Conservation (phyloP, 2,329 filamentous ascomycete genomes). For the Epichloe sp. region DNA sequence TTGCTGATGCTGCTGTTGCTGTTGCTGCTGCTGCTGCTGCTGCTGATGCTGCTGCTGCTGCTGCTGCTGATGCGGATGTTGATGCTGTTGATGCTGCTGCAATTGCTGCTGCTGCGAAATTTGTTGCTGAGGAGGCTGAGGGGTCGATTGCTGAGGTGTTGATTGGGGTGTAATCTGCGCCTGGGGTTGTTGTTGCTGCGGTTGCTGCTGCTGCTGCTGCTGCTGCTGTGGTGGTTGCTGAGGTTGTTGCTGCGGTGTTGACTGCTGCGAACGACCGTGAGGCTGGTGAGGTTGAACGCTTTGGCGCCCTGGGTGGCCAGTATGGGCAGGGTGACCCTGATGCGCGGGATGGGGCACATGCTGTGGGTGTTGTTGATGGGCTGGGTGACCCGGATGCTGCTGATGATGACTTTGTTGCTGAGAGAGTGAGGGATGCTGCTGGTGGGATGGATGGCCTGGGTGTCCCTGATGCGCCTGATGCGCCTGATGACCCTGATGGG, state of each 20-base stretch:
- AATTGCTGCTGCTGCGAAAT: slow-evolving; percentile 5
- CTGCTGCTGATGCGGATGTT: not conserved
- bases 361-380: slow-evolving; percentile 13
- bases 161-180: slow-evolving; percentile 4
- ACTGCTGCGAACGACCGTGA: slow-evolving; percentile 15
- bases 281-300: slow-evolving; percentile 12
- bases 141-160: slow-evolving; percentile 10
- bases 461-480: slow-evolving; percentile 16
- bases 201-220: slow-evolving; percentile 13
- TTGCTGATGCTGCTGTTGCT: slow-evolving; percentile 14
- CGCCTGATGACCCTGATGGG: slow-evolving; percentile 10
- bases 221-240: slow-evolving; percentile 14
- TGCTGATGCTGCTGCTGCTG: slow-evolving; percentile 16
- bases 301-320: slow-evolving; percentile 14
- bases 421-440: slow-evolving; percentile 9
- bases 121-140: slow-evolving; percentile 14
- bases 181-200: slow-evolving; percentile 17
- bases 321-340: slow-evolving; percentile 11
- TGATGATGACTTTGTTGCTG: slow-evolving; percentile 16
- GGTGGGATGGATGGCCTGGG: slow-evolving; percentile 15
- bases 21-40: not conserved
- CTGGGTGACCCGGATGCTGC: slow-evolving; percentile 7
- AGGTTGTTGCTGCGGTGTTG: slow-evolving; percentile 14
- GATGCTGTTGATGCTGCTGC: slow-evolving; percentile 11
- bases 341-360: slow-evolving; percentile 14